Base-by-base conservation (phyloP, 805 yeast genomes). In the Saturnispora dispora region DNA sequence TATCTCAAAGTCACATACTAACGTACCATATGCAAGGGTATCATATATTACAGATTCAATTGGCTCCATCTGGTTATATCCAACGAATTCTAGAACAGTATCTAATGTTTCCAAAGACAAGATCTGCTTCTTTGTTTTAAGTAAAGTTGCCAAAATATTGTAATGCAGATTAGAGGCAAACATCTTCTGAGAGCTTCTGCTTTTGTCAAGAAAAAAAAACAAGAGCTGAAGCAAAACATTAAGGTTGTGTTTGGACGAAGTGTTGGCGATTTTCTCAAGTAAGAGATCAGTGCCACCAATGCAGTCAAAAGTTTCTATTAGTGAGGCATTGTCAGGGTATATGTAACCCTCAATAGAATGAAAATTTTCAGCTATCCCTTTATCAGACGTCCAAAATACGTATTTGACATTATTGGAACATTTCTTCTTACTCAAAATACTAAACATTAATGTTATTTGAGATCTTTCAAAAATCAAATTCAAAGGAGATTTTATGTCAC, bases 1-100 rank as follows among this genome's bases (percentile, higher is more conserved):
- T 20, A 79, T 68, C 50, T 80, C 84, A 54, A 84, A 73, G 54
- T 87, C 89, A 18, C 81, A 71, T 37, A 85, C 71, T 43, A 88
- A 62, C 1, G 71, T 65, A 35, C 78, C 72, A 60, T 83, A 88
- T 0, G 83, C 84, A 2, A 66, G 53, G 0, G 76, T 71, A 56
- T 85, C 81, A 7, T 70, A 66, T 1, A 88, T 69, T 2, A 82
- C 62, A 0, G 91, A 82, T 7, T 79, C 79, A 33, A 69, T 65
- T 0, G 85, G 79, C 35, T 76, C 67, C 1, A 59, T 52, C 35
- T 69, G 70, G 55, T 80, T 71, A 63, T 78, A 82, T 0, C 93
- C 95, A 43, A 77, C 71, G 60, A 72, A 76, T 4, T 62, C 67
- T 7, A 83, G 60, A 20, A 85, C 65, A 2, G 73, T 51, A 48